Percentiles rank a stretch among this genome's conserved stretches.
Conservation (phyloP, 495 filamentous ascomycete genomes). For the Podospora didyma region DNA sequence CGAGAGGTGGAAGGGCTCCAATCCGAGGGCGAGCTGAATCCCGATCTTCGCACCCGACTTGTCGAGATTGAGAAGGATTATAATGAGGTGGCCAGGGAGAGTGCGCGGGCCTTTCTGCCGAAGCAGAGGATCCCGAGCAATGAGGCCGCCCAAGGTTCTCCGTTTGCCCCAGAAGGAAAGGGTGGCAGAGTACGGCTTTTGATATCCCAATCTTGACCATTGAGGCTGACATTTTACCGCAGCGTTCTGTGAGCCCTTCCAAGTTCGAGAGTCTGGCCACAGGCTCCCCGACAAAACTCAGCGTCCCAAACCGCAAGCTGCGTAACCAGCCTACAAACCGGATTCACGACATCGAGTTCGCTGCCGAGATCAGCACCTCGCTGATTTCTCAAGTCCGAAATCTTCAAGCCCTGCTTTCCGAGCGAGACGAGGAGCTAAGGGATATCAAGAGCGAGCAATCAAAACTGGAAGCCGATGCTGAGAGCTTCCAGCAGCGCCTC, state of each 20-base stretch:
- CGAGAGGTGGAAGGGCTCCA: constrained; percentile 80
- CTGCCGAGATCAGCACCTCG: constrained; percentile 89
- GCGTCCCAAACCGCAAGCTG: constrained; percentile 75
- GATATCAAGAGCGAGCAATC: constrained; percentile 67
- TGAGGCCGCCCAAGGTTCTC: constrained; percentile 59
- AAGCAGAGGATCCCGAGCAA: constrained; percentile 69
- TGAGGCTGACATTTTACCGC: constrained; percentile 20
- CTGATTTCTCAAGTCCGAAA: constrained; percentile 85
- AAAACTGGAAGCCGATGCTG: constrained; percentile 73
- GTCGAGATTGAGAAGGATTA: constrained; percentile 89
- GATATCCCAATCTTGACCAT: background rate
- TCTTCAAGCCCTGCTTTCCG: constrained; percentile 73
- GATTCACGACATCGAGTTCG: constrained; percentile 92
- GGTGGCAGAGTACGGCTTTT: constrained; percentile 42
- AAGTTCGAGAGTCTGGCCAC: constrained; percentile 82
- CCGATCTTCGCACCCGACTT: constrained; percentile 78
- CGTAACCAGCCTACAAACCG: constrained; percentile 84
- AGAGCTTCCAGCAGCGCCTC: constrained; percentile 72
- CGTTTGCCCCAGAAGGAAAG: constrained; percentile 54
- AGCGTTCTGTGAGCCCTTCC: constrained; percentile 70
- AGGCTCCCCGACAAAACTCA: constrained; percentile 84
- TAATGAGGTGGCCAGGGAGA: constrained; percentile 89
- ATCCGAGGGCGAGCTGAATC: constrained; percentile 74
- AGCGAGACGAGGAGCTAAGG: constrained; percentile 84
- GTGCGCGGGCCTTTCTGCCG: constrained; percentile 82